Base-by-base conservation (phyloP, 352 stramenopile genomes). In the Globisporangium paddicum region DNA sequence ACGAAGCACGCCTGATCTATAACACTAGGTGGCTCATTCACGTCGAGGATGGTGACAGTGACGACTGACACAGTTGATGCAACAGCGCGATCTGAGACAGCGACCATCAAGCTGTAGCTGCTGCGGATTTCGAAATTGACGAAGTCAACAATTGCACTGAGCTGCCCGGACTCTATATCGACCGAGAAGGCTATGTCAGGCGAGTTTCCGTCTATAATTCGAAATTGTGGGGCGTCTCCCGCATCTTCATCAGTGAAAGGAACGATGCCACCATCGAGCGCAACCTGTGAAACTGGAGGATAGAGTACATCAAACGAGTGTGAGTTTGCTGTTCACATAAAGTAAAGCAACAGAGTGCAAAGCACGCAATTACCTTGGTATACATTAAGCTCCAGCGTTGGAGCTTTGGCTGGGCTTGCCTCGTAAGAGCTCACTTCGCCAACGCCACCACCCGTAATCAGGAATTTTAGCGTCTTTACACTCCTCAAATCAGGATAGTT, bases 371-470 rank as follows among this genome's bases (percentile, higher is more conserved):
- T 68, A 83, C 76, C 69, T 73, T 80, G 67, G n/a, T 50, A 26
- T 23, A 78, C 62, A 7, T 56, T 58, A 6, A 86, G n/a, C 54
- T 75, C 70, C 16, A 86, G 59, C 21, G 68, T 47, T 4, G 77
- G 62, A 28, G 72, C 67, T 5, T 9, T 44, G 10, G 49, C 25
- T 23, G 55, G 5, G 21, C 63, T 53, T 11, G 47, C 53, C 51
- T 87, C 73, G 38, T 80, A 83, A 3, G 77, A 63, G 25, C 60
- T 67, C 19, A 87, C 52, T 66, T 83, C 77, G 32, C 77, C 77
- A 5, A 85, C 51, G 1, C 74, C 77, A 28, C 68, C 77, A 40
- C 77, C 77, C 0, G 69, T 62, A 23, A 87, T 71, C 1, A 84
- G 35, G 0, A 87, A 59, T 0, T 26, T 60, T 6, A 60, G 16